Base-by-base conservation (phyloP, 208 protist genomes). In the Leishmania tarentolae region DNA sequence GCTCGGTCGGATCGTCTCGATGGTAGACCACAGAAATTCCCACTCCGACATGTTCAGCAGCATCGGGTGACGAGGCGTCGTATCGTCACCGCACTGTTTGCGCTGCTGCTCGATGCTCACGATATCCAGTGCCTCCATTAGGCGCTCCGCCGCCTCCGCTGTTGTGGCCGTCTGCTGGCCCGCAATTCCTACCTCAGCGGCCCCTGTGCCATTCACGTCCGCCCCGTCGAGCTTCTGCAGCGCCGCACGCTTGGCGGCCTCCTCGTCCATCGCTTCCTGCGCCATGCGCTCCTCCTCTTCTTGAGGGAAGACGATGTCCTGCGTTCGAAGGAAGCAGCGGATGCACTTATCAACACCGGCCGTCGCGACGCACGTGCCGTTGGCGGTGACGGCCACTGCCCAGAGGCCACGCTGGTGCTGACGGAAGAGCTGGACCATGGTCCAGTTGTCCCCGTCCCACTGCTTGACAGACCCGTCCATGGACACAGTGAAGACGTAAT, bases 391-490 rank as follows among this genome's bases (percentile, higher is more conserved):
- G 28, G 89, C 87, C 6, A 94, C 75, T 2, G 87, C 66, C 93
- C 93, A 97, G 31, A 98, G 74, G 7, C 92, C 94, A 57, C 91
- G 92, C 79, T 94, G 91, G 81, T 97, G 93, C 77, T 92, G 91
- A 7, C 89, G 88, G 68, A 92, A 89, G 61, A 97, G 87, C 82
- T 98, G 96, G 31, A 99, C 88, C 85, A 94, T 94, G 40, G 92
- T 93, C 87, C 92, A 98, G 76, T 98, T 98, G 84, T 99, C 99
- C 50, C 91, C 98, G 88, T 99, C 99, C 99, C 99, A 99, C 83
- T 98, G 98, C 83, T 99, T 99, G 13, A 99, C 84, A 5, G 89
- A 87, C 47, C 96, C 91, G 84, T 99, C 98, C 81, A 99, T 98
- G 63, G 93, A 95, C 28, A 86, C 88, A 13, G 98, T 98, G 78